phyloP scores from a whole-genome alignment of 2,329 filamentous ascomycete species.

The Fusarium xyrophilum region DNA sequence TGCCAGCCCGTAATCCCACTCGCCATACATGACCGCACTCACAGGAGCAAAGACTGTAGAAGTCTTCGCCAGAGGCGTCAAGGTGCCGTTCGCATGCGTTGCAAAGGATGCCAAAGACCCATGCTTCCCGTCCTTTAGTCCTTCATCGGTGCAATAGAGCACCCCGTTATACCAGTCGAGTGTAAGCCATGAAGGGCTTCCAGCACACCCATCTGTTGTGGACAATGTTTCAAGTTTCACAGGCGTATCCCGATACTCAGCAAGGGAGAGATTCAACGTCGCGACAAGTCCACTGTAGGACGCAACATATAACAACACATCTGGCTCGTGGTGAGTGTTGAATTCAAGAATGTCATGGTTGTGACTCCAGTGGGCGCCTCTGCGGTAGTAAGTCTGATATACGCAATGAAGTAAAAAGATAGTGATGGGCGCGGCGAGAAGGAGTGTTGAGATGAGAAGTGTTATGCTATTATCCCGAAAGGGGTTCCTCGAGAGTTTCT shows the following conservation, averaged over 20 bases:
- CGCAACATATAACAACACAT: conserved; percentile 51
- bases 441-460: conserved; percentile 15
- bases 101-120: conserved; percentile 56
- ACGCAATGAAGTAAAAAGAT: conserved; percentile 27
- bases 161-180: conserved; percentile 57
- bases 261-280: conserved; percentile 52
- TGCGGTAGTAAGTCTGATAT: conserved; percentile 16
- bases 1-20: conserved; percentile 49
- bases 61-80: conserved; percentile 49
- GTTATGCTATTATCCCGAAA: conserved; percentile 6
- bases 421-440: conserved; percentile 23
- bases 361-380: conserved; percentile 13
- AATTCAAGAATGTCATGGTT: conserved; percentile 1
- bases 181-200: conserved; percentile 67
- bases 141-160: conserved; percentile 69
- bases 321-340: background rate
- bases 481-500: background rate
- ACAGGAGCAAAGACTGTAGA: conserved; percentile 53
- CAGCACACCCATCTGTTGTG: conserved; percentile 56
- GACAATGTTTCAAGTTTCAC: conserved; percentile 51
- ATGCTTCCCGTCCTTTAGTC: conserved; percentile 50
- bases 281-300: conserved; percentile 58
- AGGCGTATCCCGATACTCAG: conserved; percentile 21
- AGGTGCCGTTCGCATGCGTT: conserved; percentile 47
- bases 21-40: conserved; percentile 53